Conservation (phyloP, 2,329 filamentous ascomycete species). For the Pleurostoma richardsiae region DNA sequence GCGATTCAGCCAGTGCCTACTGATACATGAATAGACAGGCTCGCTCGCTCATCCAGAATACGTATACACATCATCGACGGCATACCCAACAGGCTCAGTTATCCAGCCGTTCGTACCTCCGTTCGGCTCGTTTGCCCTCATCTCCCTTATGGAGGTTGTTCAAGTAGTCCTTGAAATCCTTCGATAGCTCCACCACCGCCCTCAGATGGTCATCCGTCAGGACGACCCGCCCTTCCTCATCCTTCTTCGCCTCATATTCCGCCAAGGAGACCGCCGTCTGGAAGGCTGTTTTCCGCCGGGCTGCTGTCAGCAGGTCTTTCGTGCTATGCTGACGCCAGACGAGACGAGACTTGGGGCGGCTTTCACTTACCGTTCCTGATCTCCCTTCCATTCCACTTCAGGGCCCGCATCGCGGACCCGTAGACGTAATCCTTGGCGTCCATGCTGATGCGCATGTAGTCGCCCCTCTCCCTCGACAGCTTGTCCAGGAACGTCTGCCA, state of each 20-base stretch:
- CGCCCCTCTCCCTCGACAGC: constrained; percentile 15
- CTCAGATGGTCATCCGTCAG: constrained; percentile 15
- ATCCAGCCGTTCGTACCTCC: constrained; percentile 4
- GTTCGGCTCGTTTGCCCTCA: constrained; percentile 1
- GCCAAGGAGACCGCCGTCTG: constrained; percentile 2
- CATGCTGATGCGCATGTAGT: constrained; percentile 14
- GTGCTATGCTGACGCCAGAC: too few species aligned
- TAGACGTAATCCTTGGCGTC: constrained; percentile 12
- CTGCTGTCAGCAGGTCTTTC: too few species aligned
- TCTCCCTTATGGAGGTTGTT: constrained; percentile 2
- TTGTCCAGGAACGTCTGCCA: constrained; percentile 23
- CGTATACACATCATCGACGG: too few species aligned
- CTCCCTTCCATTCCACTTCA: constrained; percentile 16
- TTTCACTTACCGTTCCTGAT: constrained; percentile 13
- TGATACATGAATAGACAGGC: too few species aligned
- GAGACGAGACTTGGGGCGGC: background rate
- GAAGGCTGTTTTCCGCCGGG: background rate
- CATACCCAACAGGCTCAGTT: too few species aligned
- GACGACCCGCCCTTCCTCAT: constrained; percentile 8
- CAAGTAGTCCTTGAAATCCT: constrained; percentile 10
- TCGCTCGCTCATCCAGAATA: background rate
- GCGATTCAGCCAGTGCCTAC: too few species aligned
- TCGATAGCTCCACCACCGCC: constrained; percentile 14
- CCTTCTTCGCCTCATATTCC: constrained; percentile 6
- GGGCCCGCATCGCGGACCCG: constrained; percentile 7